phyloP scores from a whole-genome alignment of 441 rosid genomes.

The Corymbia calophylla region DNA sequence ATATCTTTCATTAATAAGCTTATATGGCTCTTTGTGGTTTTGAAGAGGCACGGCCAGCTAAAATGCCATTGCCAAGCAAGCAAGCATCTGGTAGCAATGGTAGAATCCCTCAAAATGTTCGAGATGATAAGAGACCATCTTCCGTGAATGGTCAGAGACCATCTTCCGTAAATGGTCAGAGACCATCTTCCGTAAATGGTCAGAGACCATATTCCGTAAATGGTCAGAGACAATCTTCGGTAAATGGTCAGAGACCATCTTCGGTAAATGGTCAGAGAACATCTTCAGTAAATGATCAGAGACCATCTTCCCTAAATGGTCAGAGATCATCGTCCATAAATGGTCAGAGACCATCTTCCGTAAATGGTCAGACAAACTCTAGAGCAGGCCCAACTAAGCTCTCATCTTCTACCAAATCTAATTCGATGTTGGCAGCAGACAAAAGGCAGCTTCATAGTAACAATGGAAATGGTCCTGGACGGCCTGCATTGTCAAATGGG shows the following conservation, averaged over 20 bases:
- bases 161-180: background rate
- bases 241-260: slow-evolving; percentile 9
- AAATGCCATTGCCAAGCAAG: slow-evolving; percentile 38
- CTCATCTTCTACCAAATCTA: slow-evolving; percentile 27
- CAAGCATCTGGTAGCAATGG: slow-evolving; percentile 34
- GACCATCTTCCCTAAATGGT: background rate
- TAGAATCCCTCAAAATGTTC: slow-evolving; percentile 24
- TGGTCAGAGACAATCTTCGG: background rate
- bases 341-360: slow-evolving; percentile 17
- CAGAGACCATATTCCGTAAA: background rate
- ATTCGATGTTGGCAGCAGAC: background rate
- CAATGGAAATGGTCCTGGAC: slow-evolving; percentile 57
- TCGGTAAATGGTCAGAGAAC: background rate
- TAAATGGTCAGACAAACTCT: slow-evolving; percentile 37
- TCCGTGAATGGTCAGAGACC: background rate
- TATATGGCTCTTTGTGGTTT: slow-evolving; percentile 66
- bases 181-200: slow-evolving; percentile 29
- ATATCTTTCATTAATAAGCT: slow-evolving; percentile 6
- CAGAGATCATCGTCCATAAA: background rate
- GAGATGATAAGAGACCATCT: slow-evolving; percentile 11
- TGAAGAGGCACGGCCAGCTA: slow-evolving; percentile 67
- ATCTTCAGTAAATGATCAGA: no score
- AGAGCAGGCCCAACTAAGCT: slow-evolving; percentile 23
- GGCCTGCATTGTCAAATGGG: slow-evolving; percentile 41
- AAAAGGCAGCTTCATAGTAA: slow-evolving; percentile 47